phyloP scores from a whole-genome alignment of 2,329 filamentous ascomycete species.

The Phoma sp. region DNA sequence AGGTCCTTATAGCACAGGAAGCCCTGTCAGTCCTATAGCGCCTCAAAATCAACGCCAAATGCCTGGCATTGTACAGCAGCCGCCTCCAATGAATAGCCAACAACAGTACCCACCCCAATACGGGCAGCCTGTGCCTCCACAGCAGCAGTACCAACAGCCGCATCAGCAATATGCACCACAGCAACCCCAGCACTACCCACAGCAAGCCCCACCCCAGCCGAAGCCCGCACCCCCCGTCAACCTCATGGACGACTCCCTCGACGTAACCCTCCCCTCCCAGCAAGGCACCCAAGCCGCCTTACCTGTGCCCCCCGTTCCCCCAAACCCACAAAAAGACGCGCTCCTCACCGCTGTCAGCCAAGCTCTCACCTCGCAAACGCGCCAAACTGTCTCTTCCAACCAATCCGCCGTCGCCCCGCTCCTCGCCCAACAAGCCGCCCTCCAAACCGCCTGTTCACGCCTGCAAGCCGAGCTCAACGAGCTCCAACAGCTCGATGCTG shows the following conservation, averaged over 20 bases:
- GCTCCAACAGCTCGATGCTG: constrained; percentile 71
- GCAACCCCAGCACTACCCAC: constrained; percentile 20
- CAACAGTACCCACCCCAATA: constrained; percentile 26
- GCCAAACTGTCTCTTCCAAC: constrained; percentile 73
- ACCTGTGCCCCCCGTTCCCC: constrained; percentile 84
- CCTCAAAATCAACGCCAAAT: constrained; percentile 34
- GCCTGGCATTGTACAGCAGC: constrained; percentile 29
- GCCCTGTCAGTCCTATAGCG: constrained; percentile 47
- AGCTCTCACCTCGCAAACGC: constrained; percentile 71
- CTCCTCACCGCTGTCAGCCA: constrained; percentile 77
- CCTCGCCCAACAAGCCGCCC: constrained; percentile 77
- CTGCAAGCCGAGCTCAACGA: constrained; percentile 77
- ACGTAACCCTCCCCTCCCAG: constrained; percentile 61
- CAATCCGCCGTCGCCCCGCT: constrained; percentile 76
- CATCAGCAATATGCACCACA: constrained; percentile 19
- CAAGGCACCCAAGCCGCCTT: constrained; percentile 56
- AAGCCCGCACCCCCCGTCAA: constrained; percentile 50
- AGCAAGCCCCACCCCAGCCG: constrained; percentile 31
- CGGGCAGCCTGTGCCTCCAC: constrained; percentile 16
- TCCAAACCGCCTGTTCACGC: constrained; percentile 70
- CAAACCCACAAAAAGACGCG: constrained; percentile 93
- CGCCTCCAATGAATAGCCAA: constrained; percentile 18
- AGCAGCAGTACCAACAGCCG: constrained; percentile 23
- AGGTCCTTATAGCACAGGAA: constrained; percentile 35
- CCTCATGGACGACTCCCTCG: constrained; percentile 68